A percentile compares a stretch with the other conserved stretches of the same genome.
These are phyloP conservation scores for Sporothrix mexicana DNA, from an alignment of 2,329 filamentous ascomycete species.

Conservation along the genomic window DNA sequence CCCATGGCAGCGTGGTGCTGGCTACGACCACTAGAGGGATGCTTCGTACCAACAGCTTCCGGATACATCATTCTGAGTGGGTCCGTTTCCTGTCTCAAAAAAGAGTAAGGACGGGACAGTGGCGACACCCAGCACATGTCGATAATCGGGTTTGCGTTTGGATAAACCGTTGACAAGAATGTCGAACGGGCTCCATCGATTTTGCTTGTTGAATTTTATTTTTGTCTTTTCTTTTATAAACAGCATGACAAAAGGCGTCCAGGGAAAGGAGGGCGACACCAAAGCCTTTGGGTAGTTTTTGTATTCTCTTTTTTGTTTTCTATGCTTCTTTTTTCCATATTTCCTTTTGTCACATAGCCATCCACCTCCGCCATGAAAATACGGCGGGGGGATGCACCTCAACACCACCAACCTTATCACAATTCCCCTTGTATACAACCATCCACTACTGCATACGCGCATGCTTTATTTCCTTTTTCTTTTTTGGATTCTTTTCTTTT, in stretches of 20 bases:
- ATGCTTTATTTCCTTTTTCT: constrained; percentile 15
- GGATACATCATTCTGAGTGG: neutral
- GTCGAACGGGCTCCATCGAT: neutral
- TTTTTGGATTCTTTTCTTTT: constrained; percentile 22
- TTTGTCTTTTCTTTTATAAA: neutral
- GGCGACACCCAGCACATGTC: neutral
- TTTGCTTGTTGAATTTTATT: neutral
- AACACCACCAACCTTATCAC: neutral
- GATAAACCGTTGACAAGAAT: neutral
- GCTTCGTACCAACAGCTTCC: neutral
- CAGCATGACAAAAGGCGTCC: constrained; percentile 29
- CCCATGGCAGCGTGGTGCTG: constrained; percentile 63
- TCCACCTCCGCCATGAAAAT: neutral
- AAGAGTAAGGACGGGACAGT: neutral
- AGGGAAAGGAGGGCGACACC: constrained; percentile 27
- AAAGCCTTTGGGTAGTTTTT: constrained; percentile 28
- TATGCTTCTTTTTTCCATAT: neutral
- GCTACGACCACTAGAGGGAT: constrained; percentile 52
- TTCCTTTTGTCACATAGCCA: constrained; percentile 4
- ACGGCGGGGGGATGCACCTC: neutral
- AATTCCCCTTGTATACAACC: neutral
- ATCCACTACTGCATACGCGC: constrained; percentile 17
- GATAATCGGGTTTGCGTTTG: neutral
- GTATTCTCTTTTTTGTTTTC: constrained; percentile 13
- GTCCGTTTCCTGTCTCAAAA: neutral